Evolutionary conservation across 257 asterid species (phyloP), one percentile per base, ranked within the genome.

Genomic region (Buddleja alternifolia): DNA sequence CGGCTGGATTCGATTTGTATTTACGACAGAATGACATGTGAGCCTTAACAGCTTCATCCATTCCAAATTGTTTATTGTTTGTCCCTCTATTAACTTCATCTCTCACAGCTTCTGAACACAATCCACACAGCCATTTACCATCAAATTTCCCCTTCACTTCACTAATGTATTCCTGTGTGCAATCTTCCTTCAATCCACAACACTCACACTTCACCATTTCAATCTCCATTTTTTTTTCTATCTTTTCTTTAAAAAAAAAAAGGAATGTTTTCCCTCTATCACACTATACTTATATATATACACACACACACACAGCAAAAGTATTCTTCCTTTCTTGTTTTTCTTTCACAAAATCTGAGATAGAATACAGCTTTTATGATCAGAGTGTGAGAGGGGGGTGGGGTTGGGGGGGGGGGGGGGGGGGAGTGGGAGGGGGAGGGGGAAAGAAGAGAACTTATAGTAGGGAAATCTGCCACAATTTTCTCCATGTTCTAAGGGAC

Each of bases 151-250:
- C 75, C 70, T 83, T 89, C 55, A 93, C 88, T 63, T 86, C 78
- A 2, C 63, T 80, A 10, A 93, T 93, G 83, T 93, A 92, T 10
- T 84, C 95, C 51, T 82, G 93, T 4, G 98, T 92, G 78, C 97
- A 92, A n/a, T 92, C 98, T 71, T 92, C 98, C 50, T 82, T 88
- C 57, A 92, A 16, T 8, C 97, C 98, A 84, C 96, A 92, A 23
- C 98, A 92, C 72, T 84, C 98, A 63, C 98, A 92, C 86, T 81
- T 86, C 8, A 77, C 92, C 75, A 82, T 19, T 71, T 88, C 96
- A 51, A 89, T 87, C 32, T 91, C 97, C 96, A 91, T 91, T 2
- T 77, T 41, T 52, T 72, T 68, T 82, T n/a, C 73, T 12, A 78
- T 34, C 79, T 75, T 79, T 72, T 29, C 34, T 29, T 29, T 2